These are phyloP conservation scores for Colletotrichum truncatum DNA, from an alignment of 2,329 filamentous ascomycete species.

Conservation along the genomic window DNA sequence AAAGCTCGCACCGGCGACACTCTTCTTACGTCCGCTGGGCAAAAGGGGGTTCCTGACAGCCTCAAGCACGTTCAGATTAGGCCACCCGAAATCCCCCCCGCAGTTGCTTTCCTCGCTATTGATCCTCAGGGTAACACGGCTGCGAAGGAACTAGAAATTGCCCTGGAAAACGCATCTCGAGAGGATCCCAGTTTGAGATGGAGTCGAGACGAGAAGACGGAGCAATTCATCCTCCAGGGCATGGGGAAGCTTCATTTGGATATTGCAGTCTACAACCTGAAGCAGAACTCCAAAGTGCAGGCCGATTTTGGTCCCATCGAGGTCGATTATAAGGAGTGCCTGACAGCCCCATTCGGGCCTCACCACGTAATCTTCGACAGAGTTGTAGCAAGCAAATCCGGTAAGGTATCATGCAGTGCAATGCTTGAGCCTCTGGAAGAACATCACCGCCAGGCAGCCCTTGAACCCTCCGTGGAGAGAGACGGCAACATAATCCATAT, in stretches of 20 bases:
- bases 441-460: conserved; percentile 43
- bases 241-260: conserved; percentile 98
- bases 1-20: conserved; percentile 95
- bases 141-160: conserved; percentile 80
- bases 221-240: conserved; percentile 90
- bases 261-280: conserved; percentile 86
- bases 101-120: conserved; percentile 95
- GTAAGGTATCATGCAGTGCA: conserved; percentile 80
- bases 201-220: conserved; percentile 85
- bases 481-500: conserved; percentile 77
- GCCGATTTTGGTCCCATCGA: conserved; percentile 90
- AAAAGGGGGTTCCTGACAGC: conserved; percentile 70
- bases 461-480: conserved; percentile 56
- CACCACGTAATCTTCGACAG: conserved; percentile 77
- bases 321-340: conserved; percentile 91
- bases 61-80: conserved; percentile 83
- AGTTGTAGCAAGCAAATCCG: conserved; percentile 80
- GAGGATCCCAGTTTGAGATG: conserved; percentile 95
- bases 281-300: conserved; percentile 89
- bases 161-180: conserved; percentile 79
- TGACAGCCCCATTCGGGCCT: conserved; percentile 65
- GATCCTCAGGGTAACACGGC: conserved; percentile 82
- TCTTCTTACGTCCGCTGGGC: conserved; percentile 75
- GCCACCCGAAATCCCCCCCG: conserved; percentile 88
- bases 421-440: conserved; percentile 69